Conservation (phyloP, 2,329 filamentous ascomycete genomes). For the Ascomycota sp. region DNA sequence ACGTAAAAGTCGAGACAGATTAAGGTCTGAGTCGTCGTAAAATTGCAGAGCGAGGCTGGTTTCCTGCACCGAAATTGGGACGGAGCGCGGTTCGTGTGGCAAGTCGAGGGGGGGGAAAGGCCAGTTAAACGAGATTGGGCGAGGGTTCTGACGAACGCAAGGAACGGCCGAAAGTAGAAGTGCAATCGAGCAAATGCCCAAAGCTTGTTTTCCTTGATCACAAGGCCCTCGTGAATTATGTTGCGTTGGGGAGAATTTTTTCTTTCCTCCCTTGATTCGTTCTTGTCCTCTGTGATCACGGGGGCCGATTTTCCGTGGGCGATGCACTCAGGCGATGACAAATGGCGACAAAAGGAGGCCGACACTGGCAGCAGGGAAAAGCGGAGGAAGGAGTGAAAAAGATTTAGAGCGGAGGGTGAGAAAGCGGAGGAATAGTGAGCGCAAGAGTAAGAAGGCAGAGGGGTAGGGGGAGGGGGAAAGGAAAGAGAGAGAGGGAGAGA, state of each 20-base stretch:
- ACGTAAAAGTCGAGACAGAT: not conserved
- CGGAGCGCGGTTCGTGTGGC: not conserved
- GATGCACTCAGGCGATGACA: no score
- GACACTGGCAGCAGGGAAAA: not conserved
- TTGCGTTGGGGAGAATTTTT: not conserved
- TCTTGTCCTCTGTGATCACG: not conserved
- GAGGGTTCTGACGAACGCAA: slow-evolving; percentile 3
- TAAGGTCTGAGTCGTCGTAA: no score
- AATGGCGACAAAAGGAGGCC: slow-evolving; percentile 2
- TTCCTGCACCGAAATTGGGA: not conserved
- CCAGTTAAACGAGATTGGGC: not conserved
- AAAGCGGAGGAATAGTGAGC: no score
- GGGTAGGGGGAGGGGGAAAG: slow-evolving; percentile 4
- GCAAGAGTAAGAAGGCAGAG: not conserved
- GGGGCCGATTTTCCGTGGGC: no score
- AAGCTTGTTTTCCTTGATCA: not conserved
- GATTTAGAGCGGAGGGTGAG: no score
- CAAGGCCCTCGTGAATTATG: no score
- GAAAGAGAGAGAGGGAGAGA: not conserved
- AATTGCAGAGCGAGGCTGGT: not conserved
- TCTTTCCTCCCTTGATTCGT: not conserved
- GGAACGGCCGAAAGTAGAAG: slow-evolving; percentile 9
- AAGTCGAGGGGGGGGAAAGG: not conserved
- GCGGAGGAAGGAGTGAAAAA: no score
- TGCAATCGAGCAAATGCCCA: slow-evolving; percentile 11